Base-by-base conservation (phyloP, 805 yeast genomes). In the Yarrowia sp. region DNA sequence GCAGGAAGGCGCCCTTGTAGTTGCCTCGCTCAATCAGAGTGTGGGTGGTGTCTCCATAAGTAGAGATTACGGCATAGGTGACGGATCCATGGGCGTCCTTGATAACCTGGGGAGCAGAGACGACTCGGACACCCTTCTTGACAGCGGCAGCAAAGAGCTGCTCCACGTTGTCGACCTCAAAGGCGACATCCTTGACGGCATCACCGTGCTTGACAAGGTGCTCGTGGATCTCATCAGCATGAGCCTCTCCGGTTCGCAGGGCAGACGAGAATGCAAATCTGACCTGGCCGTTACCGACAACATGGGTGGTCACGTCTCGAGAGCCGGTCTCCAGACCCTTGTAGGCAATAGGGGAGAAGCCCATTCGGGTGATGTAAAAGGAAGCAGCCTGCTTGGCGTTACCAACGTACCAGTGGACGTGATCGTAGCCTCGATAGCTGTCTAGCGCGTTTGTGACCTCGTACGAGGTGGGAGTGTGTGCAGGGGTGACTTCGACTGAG, bases 171-270 rank as follows among this genome's bases (percentile, higher is more conserved):
- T 74, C 76, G 0, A 89, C 93, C n/a, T 71, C 72, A 69, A 90
- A 87, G 0, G 90, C 83, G 10, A 90, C 84, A 71, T 90, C 95
- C 73, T 84, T 84, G n/a, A 90, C 90, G 5, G 90, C 89, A 71
- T 89, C 92, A 1, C 96, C 93, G 73, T 90, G 96, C 5, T 69
- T 73, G 6, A 73, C 70, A 8, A 86, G 74, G 68, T 83, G 86
- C 11, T 73, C 69, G 66, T 80, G 82, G 22, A 86, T 81, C 33
- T 76, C 78, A 9, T 75, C 67, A 50, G 73, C 74, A 32, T 68
- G 72, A 8, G 72, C 67, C 15, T 68, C 71, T 7, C 69, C 71
- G 10, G 75, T 72, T 28, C 76, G 69, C 42, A 80, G 68, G 0
- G 83, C 77, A 11, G 82, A 75, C 14, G 74, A 68, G 69, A 82